A percentile compares a stretch with the other conserved stretches of the same genome.
Conservation (phyloP, 768 basidiomycete species). For the Tricholoma sp. region DNA sequence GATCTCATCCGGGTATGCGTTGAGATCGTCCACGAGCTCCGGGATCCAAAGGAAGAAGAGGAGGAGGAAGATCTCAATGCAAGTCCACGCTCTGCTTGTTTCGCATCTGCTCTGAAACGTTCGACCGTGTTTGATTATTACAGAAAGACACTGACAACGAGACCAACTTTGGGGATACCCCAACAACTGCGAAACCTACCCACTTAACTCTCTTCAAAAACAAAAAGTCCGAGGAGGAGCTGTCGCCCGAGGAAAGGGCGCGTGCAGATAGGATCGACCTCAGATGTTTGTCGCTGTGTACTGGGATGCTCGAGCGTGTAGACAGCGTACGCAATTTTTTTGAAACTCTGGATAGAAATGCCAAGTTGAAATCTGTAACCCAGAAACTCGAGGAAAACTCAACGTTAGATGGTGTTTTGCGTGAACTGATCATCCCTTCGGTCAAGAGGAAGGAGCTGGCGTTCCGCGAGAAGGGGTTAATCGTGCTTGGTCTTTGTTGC, state of each 20-base stretch:
- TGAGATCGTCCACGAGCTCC: slow-evolving; percentile 78
- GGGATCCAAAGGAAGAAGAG: slow-evolving; percentile 43
- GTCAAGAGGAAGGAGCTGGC: slow-evolving; percentile 69
- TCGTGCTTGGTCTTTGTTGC: slow-evolving; percentile 67
- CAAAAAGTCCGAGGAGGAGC: slow-evolving; percentile 34
- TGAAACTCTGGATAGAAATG: neutral
- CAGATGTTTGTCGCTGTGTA: slow-evolving; percentile 70
- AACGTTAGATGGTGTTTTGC: slow-evolving; percentile 66
- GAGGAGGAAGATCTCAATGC: slow-evolving; percentile 33
- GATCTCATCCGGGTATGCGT: slow-evolving; percentile 88
- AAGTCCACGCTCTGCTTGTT: slow-evolving; percentile 1
- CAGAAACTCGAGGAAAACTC: slow-evolving; percentile 68
- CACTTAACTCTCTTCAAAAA: slow-evolving; percentile 9
- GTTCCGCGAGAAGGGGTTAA: slow-evolving; percentile 61
- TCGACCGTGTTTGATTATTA: neutral
- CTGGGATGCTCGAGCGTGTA: slow-evolving; percentile 82
- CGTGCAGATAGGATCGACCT: slow-evolving; percentile 63
- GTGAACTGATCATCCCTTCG: slow-evolving; percentile 82
- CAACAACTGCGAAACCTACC: slow-evolving; percentile 18
- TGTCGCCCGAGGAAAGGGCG: slow-evolving; percentile 55
- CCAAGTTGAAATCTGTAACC: neutral
- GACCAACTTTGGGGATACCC: slow-evolving; percentile 24
- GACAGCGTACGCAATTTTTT: slow-evolving; percentile 55
- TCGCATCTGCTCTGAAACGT: neutral
- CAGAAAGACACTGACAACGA: slow-evolving; percentile 20